Percentiles rank a stretch among this genome's conserved stretches.
phyloP scores from a whole-genome alignment of 371 early-diverging fungal genomes.

The Mortierella sp. region DNA sequence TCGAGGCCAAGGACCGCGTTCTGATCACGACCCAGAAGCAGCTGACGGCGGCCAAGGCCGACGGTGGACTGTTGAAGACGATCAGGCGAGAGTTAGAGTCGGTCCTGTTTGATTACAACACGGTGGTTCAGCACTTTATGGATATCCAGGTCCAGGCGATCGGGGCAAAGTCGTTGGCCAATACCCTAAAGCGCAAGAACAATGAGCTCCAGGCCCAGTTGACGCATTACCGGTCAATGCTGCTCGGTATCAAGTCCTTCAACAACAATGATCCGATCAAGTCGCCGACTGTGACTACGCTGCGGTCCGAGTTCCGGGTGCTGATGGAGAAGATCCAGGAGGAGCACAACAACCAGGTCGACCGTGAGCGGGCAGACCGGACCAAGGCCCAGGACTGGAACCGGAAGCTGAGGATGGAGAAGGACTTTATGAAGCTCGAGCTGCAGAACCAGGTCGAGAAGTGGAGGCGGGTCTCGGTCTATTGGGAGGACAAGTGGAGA shows the following conservation, averaged over 20 bases:
- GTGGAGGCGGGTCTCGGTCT: slow-evolving; percentile 51
- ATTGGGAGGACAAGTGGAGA: slow-evolving; percentile 59
- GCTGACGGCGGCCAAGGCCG: slow-evolving; percentile 43
- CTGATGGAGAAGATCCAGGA: slow-evolving; percentile 55
- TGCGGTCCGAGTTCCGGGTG: slow-evolving; percentile 50
- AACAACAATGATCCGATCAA: slow-evolving; percentile 59
- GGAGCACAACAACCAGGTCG: slow-evolving; percentile 47
- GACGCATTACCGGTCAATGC: slow-evolving; percentile 54
- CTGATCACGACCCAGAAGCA: slow-evolving; percentile 55
- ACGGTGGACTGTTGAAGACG: slow-evolving; percentile 52
- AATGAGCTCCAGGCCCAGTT: slow-evolving; percentile 43
- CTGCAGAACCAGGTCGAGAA: slow-evolving; percentile 57
- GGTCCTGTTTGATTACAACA: slow-evolving; percentile 56
- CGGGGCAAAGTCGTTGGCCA: slow-evolving; percentile 51
- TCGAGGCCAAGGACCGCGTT: slow-evolving; percentile 58
- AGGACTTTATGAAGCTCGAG: slow-evolving; percentile 58
- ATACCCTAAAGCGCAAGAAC: slow-evolving; percentile 46
- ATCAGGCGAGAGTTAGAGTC: slow-evolving; percentile 55
- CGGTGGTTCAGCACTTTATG: slow-evolving; percentile 57
- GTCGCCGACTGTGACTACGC: slow-evolving; percentile 52
- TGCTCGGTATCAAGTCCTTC: slow-evolving; percentile 58
- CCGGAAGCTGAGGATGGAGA: slow-evolving; percentile 56
- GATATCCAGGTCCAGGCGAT: slow-evolving; percentile 57
- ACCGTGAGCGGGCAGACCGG: slow-evolving; percentile 37
- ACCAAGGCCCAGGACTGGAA: slow-evolving; percentile 57